Base-by-base conservation (phyloP, 2,329 filamentous ascomycete species). In the Aschersonia sp. region DNA sequence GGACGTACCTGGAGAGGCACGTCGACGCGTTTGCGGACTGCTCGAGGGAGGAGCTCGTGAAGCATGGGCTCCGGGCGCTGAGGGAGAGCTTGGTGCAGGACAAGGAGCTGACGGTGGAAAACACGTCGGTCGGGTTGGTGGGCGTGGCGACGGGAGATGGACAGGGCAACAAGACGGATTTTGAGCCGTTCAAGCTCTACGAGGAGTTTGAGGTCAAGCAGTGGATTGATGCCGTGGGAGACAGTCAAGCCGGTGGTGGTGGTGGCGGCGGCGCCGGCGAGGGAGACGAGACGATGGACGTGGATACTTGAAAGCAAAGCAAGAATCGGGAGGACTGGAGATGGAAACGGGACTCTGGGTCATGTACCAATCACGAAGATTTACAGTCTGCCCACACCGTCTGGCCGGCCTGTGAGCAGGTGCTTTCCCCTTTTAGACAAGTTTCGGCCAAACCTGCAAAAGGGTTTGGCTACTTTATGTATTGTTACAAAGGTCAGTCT, bases 11-110 rank as follows among this genome's bases (percentile, higher is more conserved):
- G 48, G 92, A 98, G 76, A 78, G 87, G 61, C 85, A 96, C 68
- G 69, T 96, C 52, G 89, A 94, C 53, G 71, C 80, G 56, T 97
- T 98, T 64, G 76, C 79, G 58, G 75, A 76, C 54, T 82, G 81
- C 62, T 79, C 75, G 53, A 75, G 86, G 58, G 90, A 96, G 61
- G 86, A 94, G 67, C 72, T 98, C 60, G 82, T 98, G 58, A 81
- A 80, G 68, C 92, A 98, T 70, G 92, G 90, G 33, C 71, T 98
- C 61, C 78, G 79, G 62, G 90, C 92, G 46, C 72, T 98, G 62
- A 95, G 95, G 75, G 92, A 98, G 74, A 94, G 85, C 57, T 71
- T 98, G 64, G 85, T 86, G 49, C 90, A 97, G 76, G 92, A 98
- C 69, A 94, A 94, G 73, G 89, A 97, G 75, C 71, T 98, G 64